Conservation (phyloP, 2,329 filamentous ascomycete genomes). For the Myriosclerotinia duriaeana region DNA sequence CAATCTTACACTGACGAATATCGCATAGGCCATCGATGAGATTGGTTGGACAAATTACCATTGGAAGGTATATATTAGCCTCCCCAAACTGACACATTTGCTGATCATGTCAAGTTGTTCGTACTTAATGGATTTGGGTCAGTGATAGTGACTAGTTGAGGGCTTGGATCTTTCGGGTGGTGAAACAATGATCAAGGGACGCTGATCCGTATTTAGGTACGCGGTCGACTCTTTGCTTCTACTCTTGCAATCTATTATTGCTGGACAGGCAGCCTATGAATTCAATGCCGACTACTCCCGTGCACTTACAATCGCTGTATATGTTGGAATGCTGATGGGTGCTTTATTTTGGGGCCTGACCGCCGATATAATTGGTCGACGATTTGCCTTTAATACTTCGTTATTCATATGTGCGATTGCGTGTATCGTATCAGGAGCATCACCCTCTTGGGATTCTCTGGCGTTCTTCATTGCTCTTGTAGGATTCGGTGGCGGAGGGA, state of each 20-base stretch:
- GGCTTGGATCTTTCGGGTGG: neutral
- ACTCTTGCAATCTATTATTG: constrained; percentile 63
- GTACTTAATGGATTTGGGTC: constrained; percentile 60
- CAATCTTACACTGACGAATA: constrained; percentile 12
- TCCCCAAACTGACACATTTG: neutral
- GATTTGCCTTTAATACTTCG: constrained; percentile 67
- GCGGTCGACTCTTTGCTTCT: constrained; percentile 57
- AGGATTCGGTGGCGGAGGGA: constrained; percentile 64
- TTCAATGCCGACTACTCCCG: constrained; percentile 56
- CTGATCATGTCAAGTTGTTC: constrained; percentile 45
- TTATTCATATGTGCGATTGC: constrained; percentile 63
- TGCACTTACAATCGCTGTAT: constrained; percentile 62
- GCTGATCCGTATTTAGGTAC: constrained; percentile 44
- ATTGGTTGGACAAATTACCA: constrained; percentile 56
- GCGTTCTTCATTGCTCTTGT: constrained; percentile 62
- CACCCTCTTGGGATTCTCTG: constrained; percentile 65
- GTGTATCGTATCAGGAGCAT: constrained; percentile 63
- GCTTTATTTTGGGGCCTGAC: constrained; percentile 68
- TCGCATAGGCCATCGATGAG: constrained; percentile 49
- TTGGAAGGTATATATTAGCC: constrained; percentile 44
- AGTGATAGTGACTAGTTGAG: constrained; percentile 25
- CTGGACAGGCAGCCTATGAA: constrained; percentile 57
- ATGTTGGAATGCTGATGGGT: constrained; percentile 55
- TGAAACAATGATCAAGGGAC: neutral
- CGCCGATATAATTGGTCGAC: constrained; percentile 67